These are phyloP conservation scores for Strigomonas galati DNA, from an alignment of 208 protist species.

Conservation along the genomic window DNA sequence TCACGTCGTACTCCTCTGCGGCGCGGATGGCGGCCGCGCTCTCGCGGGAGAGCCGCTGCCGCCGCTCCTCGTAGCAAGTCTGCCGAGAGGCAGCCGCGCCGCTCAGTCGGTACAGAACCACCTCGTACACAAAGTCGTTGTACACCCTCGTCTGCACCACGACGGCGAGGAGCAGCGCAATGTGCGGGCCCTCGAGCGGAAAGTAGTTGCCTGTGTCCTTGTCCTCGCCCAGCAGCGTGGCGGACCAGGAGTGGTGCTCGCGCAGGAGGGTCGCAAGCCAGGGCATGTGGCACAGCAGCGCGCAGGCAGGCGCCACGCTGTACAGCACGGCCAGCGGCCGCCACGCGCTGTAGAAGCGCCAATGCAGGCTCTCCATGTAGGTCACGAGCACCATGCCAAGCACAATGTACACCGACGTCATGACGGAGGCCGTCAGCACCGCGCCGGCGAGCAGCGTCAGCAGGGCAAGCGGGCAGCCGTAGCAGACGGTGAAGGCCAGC, in stretches of 20 bases:
- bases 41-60: not conserved
- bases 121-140: conserved; percentile 25
- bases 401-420: conserved; percentile 22
- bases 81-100: conserved; percentile 3
- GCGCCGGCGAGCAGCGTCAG: conserved; percentile 30
- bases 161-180: conserved; percentile 27
- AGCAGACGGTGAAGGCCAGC: conserved; percentile 14
- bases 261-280: not conserved
- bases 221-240: conserved; percentile 2
- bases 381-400: conserved; percentile 25
- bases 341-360: conserved; percentile 15
- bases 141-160: conserved; percentile 33
- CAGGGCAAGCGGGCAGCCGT: conserved; percentile 26
- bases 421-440: conserved; percentile 18
- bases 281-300: not conserved
- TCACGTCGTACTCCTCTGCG: not conserved
- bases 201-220: not conserved
- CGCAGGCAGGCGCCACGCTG: not conserved
- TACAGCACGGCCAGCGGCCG: conserved; percentile 1
- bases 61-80: conserved; percentile 11
- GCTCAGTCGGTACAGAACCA: conserved; percentile 21
- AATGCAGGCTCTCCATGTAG: conserved; percentile 26
- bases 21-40: not conserved
- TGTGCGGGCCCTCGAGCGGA: conserved; percentile 10
- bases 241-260: not conserved